Evolutionary conservation across 2,329 filamentous ascomycete genomes (phyloP), one percentile per base, ranked within the genome.

Genomic region (Pezicula radicicola): DNA sequence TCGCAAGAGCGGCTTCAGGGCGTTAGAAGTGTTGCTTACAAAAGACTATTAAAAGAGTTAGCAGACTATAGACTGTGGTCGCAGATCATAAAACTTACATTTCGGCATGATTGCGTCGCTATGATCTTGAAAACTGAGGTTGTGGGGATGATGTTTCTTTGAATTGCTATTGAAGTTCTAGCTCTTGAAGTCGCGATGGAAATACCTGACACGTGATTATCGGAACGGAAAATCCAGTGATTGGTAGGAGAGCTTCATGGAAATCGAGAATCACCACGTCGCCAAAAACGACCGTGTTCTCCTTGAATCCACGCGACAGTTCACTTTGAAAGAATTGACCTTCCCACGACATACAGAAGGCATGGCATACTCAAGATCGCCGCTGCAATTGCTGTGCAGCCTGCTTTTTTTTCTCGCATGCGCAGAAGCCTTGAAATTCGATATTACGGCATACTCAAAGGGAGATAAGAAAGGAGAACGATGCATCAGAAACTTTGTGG

Each of bases 401-500:
- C 65, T 85, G 48, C 69, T 84, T 59, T 70, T 85, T 51, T 70
- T 85, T 53, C 71, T 78, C 58, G 73, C 75, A 54, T 74, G 74
- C 59, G 74, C 76, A 18, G 72, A 78, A 60, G 91, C 91, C 54
- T 84, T 99, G 65, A 97, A 96, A 77, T 97, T 99, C 80, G 94
- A 99, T 66, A 83, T 99, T 55, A 74, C 83, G 64, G 90, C 91
- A 42, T 80, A 85, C 59, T 72, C 75, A 48, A 77, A 81, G 55
- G 79, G 81, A 69, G 84, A 87, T 63, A 76, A 77, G 56, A 84
- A 80, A 66, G 83, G 86, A 67, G 88, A 93, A 75, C 83, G 93
- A 75, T 99, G 94, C 76, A 89, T 99, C 71, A 85, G 93, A 70
- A 99, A 99, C 77, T 99, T 97, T 71, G 92, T 97, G 60, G 81